Evolutionary conservation across 1,284 basidiomycete species (phyloP).

Genomic region (Cutaneotrichosporon cutaneum): DNA sequence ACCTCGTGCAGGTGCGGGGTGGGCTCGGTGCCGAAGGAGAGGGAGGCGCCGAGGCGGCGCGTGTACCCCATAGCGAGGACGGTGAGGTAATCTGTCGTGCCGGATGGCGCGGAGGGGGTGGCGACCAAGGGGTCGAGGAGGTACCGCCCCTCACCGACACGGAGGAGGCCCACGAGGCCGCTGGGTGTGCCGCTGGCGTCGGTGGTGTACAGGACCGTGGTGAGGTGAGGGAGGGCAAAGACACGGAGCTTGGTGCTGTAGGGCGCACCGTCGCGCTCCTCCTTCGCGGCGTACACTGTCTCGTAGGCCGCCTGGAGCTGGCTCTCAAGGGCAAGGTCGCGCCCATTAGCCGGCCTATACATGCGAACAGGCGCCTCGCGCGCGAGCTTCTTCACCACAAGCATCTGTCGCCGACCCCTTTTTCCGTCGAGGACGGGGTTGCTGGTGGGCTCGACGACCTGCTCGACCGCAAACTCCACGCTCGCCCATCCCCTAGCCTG

Average conservation of each 20-base stretch:
- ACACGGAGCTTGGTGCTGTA: conserved; percentile 23
- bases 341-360: conserved; percentile 14
- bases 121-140: conserved; percentile 23
- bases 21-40: conserved; percentile 23
- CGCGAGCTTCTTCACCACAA: conserved; percentile 15
- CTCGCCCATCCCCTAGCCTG: conserved; percentile 11
- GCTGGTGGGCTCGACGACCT: conserved; percentile 16
- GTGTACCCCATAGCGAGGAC: conserved; percentile 17
- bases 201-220: conserved; percentile 22
- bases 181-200: conserved; percentile 5
- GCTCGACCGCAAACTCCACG: conserved; percentile 20
- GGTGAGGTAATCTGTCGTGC: conserved; percentile 22
- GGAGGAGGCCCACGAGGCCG: conserved; percentile 18
- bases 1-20: conserved; percentile 8
- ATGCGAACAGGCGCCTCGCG: conserved; percentile 13
- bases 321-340: conserved; percentile 13
- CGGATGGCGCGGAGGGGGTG: conserved; percentile 7
- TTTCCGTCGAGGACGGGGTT: conserved; percentile 19
- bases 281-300: conserved; percentile 15
- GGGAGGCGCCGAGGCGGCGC: conserved; percentile 15
- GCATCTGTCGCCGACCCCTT: conserved; percentile 12
- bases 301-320: conserved; percentile 23
- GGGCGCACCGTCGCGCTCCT: conserved; percentile 15
- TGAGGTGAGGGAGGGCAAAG: conserved; percentile 17
- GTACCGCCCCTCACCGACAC: conserved; percentile 6